Percentiles rank a stretch among this genome's conserved stretches.
phyloP scores from a whole-genome alignment of 345 rosid genomes.

The Nephelium lappaceum region DNA sequence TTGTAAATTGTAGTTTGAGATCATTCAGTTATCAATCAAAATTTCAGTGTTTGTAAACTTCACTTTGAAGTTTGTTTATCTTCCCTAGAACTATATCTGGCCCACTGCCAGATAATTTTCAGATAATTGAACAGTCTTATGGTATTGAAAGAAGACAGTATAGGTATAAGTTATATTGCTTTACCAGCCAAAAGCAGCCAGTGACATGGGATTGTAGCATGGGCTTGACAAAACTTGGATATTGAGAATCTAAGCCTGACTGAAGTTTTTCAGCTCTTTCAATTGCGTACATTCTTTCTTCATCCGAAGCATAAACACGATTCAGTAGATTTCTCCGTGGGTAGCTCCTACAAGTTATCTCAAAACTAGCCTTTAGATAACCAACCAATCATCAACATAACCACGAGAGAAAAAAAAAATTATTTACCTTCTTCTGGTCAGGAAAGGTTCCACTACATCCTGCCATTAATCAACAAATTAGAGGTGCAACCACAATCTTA shows the following conservation, averaged over 20 bases:
- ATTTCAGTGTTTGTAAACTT: too few relatives aligned
- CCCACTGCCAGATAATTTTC: too few relatives aligned
- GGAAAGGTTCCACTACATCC: background rate
- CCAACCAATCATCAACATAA: background rate
- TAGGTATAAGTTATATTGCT: background rate
- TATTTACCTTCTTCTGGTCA: slow-evolving; percentile 18
- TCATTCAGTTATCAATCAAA: too few relatives aligned
- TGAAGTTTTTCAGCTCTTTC: slow-evolving; percentile 51
- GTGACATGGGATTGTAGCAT: slow-evolving; percentile 69
- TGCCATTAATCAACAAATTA: background rate
- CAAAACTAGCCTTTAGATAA: background rate
- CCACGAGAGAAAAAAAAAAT: background rate
- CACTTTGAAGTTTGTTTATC: too few relatives aligned
- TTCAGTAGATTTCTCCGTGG: slow-evolving; percentile 48
- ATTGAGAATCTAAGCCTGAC: slow-evolving; percentile 33
- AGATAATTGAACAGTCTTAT: too few relatives aligned
- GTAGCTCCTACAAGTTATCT: slow-evolving; percentile 43
- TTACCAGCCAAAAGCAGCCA: slow-evolving; percentile 75
- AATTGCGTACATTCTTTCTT: slow-evolving; percentile 52
- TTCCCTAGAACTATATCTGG: too few relatives aligned
- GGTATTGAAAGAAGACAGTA: background rate
- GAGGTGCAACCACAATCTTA: background rate
- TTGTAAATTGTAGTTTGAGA: too few relatives aligned
- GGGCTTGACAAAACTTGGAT: slow-evolving; percentile 53
- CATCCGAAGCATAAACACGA: slow-evolving; percentile 67